Base-by-base conservation (phyloP, 306 rosid genomes). In the Prunus mongolica region DNA sequence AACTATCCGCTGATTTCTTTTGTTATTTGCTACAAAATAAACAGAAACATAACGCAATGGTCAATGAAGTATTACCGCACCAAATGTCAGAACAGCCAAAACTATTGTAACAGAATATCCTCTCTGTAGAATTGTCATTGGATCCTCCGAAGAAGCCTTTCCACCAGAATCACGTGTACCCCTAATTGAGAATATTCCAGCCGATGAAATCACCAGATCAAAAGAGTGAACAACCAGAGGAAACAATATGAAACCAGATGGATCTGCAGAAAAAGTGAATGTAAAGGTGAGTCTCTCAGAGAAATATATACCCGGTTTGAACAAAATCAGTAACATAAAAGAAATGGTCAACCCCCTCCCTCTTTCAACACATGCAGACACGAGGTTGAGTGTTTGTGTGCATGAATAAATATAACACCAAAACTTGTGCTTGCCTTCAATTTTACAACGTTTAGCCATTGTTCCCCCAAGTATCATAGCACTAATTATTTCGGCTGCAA, bases 401-500 rank as follows among this genome's bases (percentile, higher is more conserved):
- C 22, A 3, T 34, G 32, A 71, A 71, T 51, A 24, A 55, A 20
- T 71, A 54, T 18, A 72, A 80, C 71, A 63, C 44, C 65, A 15
- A 80, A 28, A 62, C 32, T 45, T 61, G 55, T 74, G n/a, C 89
- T 82, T 73, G 77, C 98, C 96, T 86, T 88, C 97, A 25, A 95
- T 89, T 95, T 92, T 95, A 89, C 97, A 95, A 46, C 89, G 92
- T 38, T 87, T 83, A 51, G 98, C 98, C 98, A 95, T 92, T 68
- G 98, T 86, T 88, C 90, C 97, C 52, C 98, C 98, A 69, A 95
- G 97, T 80, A 95, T 95, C 98, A 95, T 95, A 69, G 98, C 98
- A 86, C 98, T 95, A 71, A 92, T 92, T 83, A 95, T 95, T 86
- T 95, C 98, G 66, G 98, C 98, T 4, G 98, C 97, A 47, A 95